Conservation (phyloP, 768 basidiomycete species). For the Suillus decipiens region DNA sequence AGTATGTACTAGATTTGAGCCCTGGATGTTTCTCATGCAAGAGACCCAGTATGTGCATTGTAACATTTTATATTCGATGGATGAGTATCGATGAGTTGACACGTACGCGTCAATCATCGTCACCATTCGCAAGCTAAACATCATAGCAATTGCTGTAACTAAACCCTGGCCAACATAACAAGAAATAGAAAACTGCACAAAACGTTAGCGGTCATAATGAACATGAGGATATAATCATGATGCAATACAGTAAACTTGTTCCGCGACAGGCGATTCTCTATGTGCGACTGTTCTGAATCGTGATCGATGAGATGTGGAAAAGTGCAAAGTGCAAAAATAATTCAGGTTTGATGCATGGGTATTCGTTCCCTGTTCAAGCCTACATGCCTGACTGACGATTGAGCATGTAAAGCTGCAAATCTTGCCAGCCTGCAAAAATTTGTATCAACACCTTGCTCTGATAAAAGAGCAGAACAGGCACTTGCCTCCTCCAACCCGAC, state of each 20-base stretch:
- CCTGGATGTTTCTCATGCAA: neutral
- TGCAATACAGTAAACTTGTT: conserved; percentile 10
- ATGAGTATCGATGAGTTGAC: neutral
- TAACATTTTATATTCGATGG: neutral
- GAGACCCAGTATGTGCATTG: neutral
- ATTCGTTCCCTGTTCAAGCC: neutral
- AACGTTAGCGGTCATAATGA: neutral
- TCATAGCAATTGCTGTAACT: conserved; percentile 2
- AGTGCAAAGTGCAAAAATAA: conserved; percentile 9
- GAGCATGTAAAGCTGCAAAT: conserved; percentile 72
- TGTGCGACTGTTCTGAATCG: neutral
- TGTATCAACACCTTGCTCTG: neutral
- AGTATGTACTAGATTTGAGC: neutral
- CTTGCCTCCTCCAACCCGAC: conserved; percentile 84
- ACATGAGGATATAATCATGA: conserved; percentile 9
- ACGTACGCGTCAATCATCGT: neutral
- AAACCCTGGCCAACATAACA: conserved; percentile 5
- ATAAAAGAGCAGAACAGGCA: conserved; percentile 18
- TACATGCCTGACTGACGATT: conserved; percentile 74
- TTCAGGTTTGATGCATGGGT: conserved; percentile 7
- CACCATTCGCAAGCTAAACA: neutral
- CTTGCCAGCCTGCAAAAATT: conserved; percentile 66
- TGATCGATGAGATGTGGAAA: neutral
- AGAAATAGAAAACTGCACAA: conserved; percentile 6
- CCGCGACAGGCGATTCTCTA: neutral